Evolutionary conservation across 1,139 yeast species (phyloP).

Genomic region (Suhomyces choctaworum): DNA sequence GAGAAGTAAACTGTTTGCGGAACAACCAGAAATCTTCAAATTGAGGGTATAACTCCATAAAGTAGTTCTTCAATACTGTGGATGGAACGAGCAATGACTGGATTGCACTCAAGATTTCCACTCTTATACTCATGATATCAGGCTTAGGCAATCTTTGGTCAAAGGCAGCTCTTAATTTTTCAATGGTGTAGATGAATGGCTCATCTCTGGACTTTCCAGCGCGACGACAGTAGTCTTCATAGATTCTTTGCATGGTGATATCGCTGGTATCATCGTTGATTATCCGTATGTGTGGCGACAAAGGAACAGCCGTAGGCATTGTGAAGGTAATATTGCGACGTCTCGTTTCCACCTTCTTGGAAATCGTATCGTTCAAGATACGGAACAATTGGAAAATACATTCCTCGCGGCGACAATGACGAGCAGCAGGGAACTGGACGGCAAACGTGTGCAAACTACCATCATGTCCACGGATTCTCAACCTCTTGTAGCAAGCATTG

Average conservation of each 20-base stretch:
- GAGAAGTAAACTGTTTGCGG: constrained; percentile 92
- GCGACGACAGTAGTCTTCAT: constrained; percentile 81
- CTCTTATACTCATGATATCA: constrained; percentile 82
- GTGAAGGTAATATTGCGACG: constrained; percentile 84
- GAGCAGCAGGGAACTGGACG: constrained; percentile 96
- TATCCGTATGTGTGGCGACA: constrained; percentile 92
- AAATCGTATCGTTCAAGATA: constrained; percentile 76
- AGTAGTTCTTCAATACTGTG: constrained; percentile 72
- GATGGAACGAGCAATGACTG: constrained; percentile 87
- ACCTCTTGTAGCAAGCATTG: constrained; percentile 86
- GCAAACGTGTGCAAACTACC: constrained; percentile 92
- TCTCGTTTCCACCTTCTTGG: constrained; percentile 83
- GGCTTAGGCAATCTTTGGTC: constrained; percentile 94
- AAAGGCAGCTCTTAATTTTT: constrained; percentile 86
- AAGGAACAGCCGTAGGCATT: constrained; percentile 87
- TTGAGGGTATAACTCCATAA: constrained; percentile 62
- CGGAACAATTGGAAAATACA: constrained; percentile 89
- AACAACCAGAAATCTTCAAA: constrained; percentile 97
- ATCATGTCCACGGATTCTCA: constrained; percentile 90
- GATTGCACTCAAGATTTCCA: constrained; percentile 86
- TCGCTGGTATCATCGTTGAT: constrained; percentile 81
- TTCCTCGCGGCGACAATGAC: constrained; percentile 96
- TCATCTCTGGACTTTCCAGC: constrained; percentile 81
- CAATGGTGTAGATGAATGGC: constrained; percentile 83
- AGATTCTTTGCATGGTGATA: constrained; percentile 79